Percentiles rank a stretch among this genome's conserved stretches.
These are phyloP conservation scores for Nicotiana benthamiana DNA, from an alignment of 257 asterid species.

Conservation along the genomic window DNA sequence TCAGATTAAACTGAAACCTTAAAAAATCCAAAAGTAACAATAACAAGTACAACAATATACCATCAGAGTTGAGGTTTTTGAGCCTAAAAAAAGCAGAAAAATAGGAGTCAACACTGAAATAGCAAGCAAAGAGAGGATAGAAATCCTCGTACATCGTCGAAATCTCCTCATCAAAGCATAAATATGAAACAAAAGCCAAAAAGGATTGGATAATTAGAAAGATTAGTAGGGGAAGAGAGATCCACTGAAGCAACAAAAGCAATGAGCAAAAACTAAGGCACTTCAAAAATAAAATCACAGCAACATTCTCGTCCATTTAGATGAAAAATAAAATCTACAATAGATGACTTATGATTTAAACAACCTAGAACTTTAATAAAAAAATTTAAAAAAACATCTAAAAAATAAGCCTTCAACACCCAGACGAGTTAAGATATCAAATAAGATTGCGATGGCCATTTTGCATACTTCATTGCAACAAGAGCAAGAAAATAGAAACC, in stretches of 20 bases:
- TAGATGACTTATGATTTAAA: background rate
- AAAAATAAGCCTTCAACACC: too few species aligned
- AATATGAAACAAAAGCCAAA: background rate
- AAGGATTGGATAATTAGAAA: background rate
- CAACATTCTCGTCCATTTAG: background rate
- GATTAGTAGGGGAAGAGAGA: background rate
- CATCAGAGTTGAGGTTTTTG: slow-evolving; percentile 46
- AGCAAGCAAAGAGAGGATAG: slow-evolving; percentile 78
- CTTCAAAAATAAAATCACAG: background rate
- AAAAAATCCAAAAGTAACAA: background rate
- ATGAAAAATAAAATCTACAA: background rate
- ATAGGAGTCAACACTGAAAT: too few species aligned
- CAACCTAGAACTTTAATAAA: too few species aligned
- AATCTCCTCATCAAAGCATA: background rate
- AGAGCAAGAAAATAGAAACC: too few species aligned
- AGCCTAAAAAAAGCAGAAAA: slow-evolving; percentile 43
- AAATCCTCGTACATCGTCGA: slow-evolving; percentile 68
- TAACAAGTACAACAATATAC: slow-evolving; percentile 19
- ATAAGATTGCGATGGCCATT: too few species aligned
- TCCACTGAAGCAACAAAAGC: background rate
- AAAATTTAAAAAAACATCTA: too few species aligned
- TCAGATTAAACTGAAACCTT: background rate
- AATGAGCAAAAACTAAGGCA: background rate
- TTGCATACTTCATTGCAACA: too few species aligned
- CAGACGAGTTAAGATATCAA: too few species aligned